Base-by-base conservation (phyloP, 352 stramenopile genomes). In the Peronospora tabacina region DNA sequence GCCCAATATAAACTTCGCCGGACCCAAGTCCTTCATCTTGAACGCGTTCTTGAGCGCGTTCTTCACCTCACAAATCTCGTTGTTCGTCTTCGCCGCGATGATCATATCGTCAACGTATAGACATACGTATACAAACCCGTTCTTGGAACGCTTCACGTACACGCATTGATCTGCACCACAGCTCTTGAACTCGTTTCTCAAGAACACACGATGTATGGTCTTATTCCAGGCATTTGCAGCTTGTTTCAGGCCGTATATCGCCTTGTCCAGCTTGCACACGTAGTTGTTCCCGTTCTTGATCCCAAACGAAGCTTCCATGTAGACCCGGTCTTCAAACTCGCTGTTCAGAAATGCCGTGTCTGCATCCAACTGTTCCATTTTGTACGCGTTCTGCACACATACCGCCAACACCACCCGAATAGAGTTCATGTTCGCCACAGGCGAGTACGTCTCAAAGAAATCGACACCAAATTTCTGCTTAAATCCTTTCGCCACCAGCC, bases 361-460 rank as follows among this genome's bases (percentile, higher is more conserved):
- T 1, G 60, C 60, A 34, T 77, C 57, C 15, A 68, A 37, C 16
- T 73, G 64, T 24, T 65, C 17, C 19, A 72, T 63, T n/a, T 28
- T 0, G 7, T 45, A 45, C 10, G 7, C 39, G 8, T 13, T 11
- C 0, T 5, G 5, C 6, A 5, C 22, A 4, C 39, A 59, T 4
- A 68, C 29, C 5, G 59, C 19, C 0, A 70, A n/a, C 5, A 60
- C 35, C 9, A 68, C 22, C 30, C 61, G 45, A 11, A 82, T 60
- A 2, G 61, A 70, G 37, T 62, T 66, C 45, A 73, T 66, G 46
- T 62, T 66, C 10, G 60, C 55, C 10, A 82, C 70, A 1, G 58
- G 58, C 9, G 40, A 46, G 15, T 46, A 46, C 10, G 26, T 46
- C 7, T 46, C 24, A 17, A 22, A 34, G 24, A 47, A 47, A 7